Evolutionary conservation across 768 basidiomycete genomes (phyloP), one percentile per base, ranked within the genome.

Genomic region (Kwoniella sp.): DNA sequence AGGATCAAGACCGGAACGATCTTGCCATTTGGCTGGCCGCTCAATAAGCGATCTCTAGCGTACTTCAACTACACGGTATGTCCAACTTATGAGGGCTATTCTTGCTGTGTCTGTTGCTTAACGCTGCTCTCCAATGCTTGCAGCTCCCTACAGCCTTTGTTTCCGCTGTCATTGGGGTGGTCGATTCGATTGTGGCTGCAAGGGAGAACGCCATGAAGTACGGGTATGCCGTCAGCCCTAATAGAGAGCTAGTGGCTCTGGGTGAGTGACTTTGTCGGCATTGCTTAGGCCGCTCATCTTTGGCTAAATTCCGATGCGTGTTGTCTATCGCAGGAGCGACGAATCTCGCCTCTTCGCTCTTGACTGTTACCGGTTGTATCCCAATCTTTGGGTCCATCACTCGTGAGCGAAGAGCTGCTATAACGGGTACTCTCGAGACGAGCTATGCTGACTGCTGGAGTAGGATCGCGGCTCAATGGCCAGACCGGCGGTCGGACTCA

Each of bases 351-450:
- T 88, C 84, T 0, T 89, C 91, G 0, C 89, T 94, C 73, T 82
- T 97, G 34, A 68, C 68, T 3, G 71, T 48, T 59, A 89, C 91
- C 2, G 95, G 96, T 1, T 90, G 91, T 0, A 84, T 98, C 1
- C 93, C 94, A 3, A 92, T 92, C 0, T 96, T 89, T 76, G 96
- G 95, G 1, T 92, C 91, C 4, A 92, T 98, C 69, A 93, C 96
- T 0, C 85, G 90, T 90, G 71, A 54, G 82, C 81, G 2, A 37
- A 7, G 41, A n/a, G n/a, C n/a, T n/a, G n/a, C n/a, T n/a, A n/a
- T n/a, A n/a, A n/a, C n/a, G n/a, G n/a, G n/a, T n/a, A n/a, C n/a
- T n/a, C n/a, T n/a, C n/a, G n/a, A n/a, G n/a, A n/a, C n/a, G 41
- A 45, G 41, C 41, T 45, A 45, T 17, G 23, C 34, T 57, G 62